Base-by-base conservation (phyloP, 2,329 filamentous ascomycete species). In the Gaeumannomyces sp. region DNA sequence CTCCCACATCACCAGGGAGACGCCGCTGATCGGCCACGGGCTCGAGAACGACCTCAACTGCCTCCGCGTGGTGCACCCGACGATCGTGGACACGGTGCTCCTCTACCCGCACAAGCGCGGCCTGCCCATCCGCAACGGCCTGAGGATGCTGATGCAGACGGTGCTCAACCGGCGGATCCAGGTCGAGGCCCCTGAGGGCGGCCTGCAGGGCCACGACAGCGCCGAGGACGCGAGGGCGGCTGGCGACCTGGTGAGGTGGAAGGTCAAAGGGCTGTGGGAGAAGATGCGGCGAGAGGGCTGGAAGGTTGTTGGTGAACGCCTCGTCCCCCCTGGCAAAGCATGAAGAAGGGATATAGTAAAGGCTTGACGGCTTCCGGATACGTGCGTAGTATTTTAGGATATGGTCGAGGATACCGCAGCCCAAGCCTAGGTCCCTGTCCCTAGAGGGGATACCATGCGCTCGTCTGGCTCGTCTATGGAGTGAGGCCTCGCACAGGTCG, bases 21-120 rank as follows among this genome's bases (percentile, higher is more conserved):
- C 93, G 0, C 91, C 93, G 0, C 78, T 99, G 0, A 91, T 99
- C 60, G 95, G 95, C 0, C 95, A 99, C 74, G 93, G 92, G 0
- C 85, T 98, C 11, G 95, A 99, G 72, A 99, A 99, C 73, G 95
- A 99, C 72, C 84, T 99, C 64, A 97, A 97, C 73, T 86, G 89
- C 56, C 66, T 71, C 66, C 70, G 69, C 28, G 68, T 71, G 31
- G 67, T 71, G 28, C 69, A 71, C 59, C 64, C 69, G 2, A 65
- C 66, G 19, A 31, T 72, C 16, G 66, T 66, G 57, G 70, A 72
- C 65, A 71, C 70, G 0, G 65, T 68, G 13, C 67, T 71, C 25
- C 82, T 97, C 0, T 99, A 86, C 73, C 93, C 93, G 0, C 92
- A 96, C 72, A 86, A 82, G 19, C 80, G 80, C 22, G 92, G 93